These are phyloP conservation scores for Cornus suecica DNA, from an alignment of 148 eudicot species.

Conservation along the genomic window DNA sequence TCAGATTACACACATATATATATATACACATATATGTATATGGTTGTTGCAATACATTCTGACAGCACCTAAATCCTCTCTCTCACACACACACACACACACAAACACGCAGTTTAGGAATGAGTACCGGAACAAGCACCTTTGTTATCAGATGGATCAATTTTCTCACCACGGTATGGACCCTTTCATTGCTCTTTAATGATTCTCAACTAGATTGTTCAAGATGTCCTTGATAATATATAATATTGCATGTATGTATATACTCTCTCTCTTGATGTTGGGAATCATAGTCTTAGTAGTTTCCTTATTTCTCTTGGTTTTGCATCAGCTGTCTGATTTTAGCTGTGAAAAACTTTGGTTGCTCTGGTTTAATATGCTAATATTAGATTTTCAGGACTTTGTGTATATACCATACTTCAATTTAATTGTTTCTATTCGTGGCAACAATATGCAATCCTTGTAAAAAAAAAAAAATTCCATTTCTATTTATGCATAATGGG, in stretches of 20 bases:
- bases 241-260: not conserved
- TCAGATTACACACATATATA: no score
- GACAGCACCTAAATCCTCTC: not conserved
- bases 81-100: no score
- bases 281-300: not conserved
- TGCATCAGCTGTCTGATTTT: not conserved
- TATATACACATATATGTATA: no score
- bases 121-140: conserved; percentile 76
- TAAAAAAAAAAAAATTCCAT: no score
- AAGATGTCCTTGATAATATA: not conserved
- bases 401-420: conserved; percentile 9
- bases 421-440: not conserved
- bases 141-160: conserved; percentile 88
- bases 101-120: no score
- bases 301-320: not conserved
- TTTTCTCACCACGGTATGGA: conserved; percentile 66
- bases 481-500: no score
- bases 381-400: not conserved
- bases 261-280: not conserved
- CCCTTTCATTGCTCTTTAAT: conserved; percentile 2
- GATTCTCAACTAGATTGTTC: not conserved
- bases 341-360: not conserved
- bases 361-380: not conserved
- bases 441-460: not conserved
- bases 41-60: not conserved